Evolutionary conservation across 177 flowering plant genomes (phyloP).

Genomic region (Vitis hybrid): DNA sequence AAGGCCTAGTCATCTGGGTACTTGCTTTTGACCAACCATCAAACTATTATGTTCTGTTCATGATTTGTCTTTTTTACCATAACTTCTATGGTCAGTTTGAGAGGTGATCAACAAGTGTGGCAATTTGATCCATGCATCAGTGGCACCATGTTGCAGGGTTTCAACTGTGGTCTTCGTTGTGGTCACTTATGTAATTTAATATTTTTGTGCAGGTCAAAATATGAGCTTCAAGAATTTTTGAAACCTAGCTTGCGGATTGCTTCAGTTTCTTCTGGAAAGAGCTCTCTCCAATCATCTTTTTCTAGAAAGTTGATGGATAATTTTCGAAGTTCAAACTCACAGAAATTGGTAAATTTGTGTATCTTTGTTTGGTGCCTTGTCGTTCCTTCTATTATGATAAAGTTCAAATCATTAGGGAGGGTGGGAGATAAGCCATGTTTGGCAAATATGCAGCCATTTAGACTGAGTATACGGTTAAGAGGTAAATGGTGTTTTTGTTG

Average conservation of each 20-base stretch:
- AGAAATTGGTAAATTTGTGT: constrained; percentile 39
- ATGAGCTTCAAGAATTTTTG: constrained; percentile 90
- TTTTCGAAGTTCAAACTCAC: constrained; percentile 48
- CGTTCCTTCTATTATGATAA: not conserved
- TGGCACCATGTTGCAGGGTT: not conserved
- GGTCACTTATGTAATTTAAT: constrained; percentile 1
- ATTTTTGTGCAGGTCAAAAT: constrained; percentile 65
- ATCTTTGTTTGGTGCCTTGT: not conserved
- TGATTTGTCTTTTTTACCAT: not conserved
- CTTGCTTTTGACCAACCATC: not conserved
- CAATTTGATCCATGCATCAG: constrained; percentile 1
- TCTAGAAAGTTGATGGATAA: constrained; percentile 59
- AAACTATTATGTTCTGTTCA: not conserved
- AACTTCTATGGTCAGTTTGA: not conserved
- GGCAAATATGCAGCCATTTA: too few species aligned
- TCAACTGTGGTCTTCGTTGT: too few species aligned
- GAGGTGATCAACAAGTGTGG: not conserved
- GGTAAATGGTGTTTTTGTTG: not conserved
- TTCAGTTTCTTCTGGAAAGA: constrained; percentile 43
- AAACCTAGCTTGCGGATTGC: constrained; percentile 89
- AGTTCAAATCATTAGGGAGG: not conserved
- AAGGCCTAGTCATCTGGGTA: not conserved
- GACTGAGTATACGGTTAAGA: too few species aligned
- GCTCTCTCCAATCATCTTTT: constrained; percentile 49
- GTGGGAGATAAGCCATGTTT: not conserved